Evolutionary conservation across 371 early-diverging fungal genomes (phyloP).

Genomic region (Rhizopus arrhizus): DNA sequence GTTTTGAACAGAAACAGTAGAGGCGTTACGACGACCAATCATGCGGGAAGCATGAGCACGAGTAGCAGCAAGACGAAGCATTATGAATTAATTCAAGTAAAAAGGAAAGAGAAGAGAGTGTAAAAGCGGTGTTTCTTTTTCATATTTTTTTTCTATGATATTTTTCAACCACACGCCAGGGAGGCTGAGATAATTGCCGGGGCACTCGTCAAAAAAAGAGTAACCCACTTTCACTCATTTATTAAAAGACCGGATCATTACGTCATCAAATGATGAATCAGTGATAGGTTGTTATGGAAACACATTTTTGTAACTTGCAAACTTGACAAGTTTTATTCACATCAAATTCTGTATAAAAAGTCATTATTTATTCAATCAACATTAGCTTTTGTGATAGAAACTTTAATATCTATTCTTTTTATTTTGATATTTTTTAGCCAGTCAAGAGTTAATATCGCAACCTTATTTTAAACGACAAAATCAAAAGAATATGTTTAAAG

Average conservation of each 20-base stretch:
- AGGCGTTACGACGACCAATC: slow-evolving; percentile 48
- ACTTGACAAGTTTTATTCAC: too few relatives aligned
- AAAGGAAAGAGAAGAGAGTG: slow-evolving; percentile 28
- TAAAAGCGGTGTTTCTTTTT: slow-evolving; percentile 8
- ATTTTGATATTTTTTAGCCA: too few relatives aligned
- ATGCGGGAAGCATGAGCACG: slow-evolving; percentile 40
- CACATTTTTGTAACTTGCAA: not conserved
- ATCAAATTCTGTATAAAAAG: too few relatives aligned
- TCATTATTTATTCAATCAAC: too few relatives aligned
- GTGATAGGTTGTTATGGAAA: not conserved
- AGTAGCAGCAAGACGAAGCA: slow-evolving; percentile 48
- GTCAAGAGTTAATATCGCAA: too few relatives aligned
- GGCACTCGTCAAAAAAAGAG: not conserved
- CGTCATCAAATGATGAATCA: not conserved
- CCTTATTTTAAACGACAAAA: not conserved
- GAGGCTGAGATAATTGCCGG: slow-evolving; percentile 5
- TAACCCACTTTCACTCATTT: not conserved
- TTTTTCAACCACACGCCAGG: not conserved
- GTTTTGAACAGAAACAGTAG: slow-evolving; percentile 68
- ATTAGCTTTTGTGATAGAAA: too few relatives aligned
- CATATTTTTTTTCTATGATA: not conserved
- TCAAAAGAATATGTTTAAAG: slow-evolving; percentile 7
- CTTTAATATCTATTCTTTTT: too few relatives aligned
- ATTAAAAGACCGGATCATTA: not conserved
- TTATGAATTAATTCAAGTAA: slow-evolving; percentile 22